Percentiles rank a stretch among this genome's conserved stretches.
Conservation (phyloP, 495 filamentous ascomycete genomes). For the Mytilinidion resinicola region DNA sequence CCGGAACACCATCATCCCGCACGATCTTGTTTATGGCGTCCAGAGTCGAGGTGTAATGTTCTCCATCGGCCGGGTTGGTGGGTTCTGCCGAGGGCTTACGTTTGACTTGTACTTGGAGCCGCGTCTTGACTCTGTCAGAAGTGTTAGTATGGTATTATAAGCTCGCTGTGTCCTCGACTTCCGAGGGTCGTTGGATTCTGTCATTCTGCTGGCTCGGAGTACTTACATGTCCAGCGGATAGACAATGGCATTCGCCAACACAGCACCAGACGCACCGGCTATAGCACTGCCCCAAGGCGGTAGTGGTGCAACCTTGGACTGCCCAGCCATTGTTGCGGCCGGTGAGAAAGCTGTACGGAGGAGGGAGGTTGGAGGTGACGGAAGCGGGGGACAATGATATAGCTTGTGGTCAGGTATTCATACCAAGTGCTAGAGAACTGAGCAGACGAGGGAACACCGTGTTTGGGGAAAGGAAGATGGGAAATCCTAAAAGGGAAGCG, state of each 20-base stretch:
- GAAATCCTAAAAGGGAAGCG: background rate
- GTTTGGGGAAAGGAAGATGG: too few relatives aligned
- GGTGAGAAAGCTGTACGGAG: background rate
- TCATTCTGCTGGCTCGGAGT: background rate
- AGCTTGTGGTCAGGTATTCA: background rate
- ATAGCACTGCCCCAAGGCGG: slow-evolving; percentile 92
- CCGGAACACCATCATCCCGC: slow-evolving; percentile 69
- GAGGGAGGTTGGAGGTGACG: background rate
- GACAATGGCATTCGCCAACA: slow-evolving; percentile 90
- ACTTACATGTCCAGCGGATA: slow-evolving; percentile 95
- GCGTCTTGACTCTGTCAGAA: slow-evolving; percentile 78
- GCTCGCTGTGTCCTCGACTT: too few relatives aligned
- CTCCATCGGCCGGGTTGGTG: slow-evolving; percentile 36
- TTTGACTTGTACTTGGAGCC: slow-evolving; percentile 93
- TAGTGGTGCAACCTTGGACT: slow-evolving; percentile 70
- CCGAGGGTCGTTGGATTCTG: too few relatives aligned
- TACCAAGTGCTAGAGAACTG: background rate
- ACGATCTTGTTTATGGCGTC: slow-evolving; percentile 85
- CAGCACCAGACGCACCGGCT: slow-evolving; percentile 87
- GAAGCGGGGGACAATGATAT: background rate
- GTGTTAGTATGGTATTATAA: background rate
- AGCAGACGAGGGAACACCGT: too few relatives aligned
- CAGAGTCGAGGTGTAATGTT: slow-evolving; percentile 76
- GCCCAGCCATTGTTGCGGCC: slow-evolving; percentile 56
- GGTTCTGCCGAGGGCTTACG: slow-evolving; percentile 42